Base-by-base conservation (phyloP, 2,329 filamentous ascomycete species). In the Fusarium setosum region DNA sequence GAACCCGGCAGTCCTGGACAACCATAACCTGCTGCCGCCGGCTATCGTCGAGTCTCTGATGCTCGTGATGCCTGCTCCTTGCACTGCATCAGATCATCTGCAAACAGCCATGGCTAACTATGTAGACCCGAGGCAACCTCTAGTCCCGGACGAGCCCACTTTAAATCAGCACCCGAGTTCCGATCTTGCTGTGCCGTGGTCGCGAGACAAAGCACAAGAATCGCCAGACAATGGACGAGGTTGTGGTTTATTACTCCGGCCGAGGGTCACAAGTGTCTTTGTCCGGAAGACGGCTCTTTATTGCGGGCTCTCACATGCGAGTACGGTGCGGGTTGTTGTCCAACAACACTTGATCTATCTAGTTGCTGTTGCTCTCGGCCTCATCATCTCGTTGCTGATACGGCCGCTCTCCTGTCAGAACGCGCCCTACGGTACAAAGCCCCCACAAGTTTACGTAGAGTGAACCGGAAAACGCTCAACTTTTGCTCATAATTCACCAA, bases 1-100 rank as follows among this genome's bases (percentile, higher is more conserved):
- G 48, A 10, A 34, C 7, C 44, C 54, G 54, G 38, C 35, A 54
- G 64, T 54, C 59, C 40, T 20, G 34, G 11, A 20, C 18, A 15
- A n/a, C n/a, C n/a, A n/a, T n/a, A n/a, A n/a, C n/a, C n/a, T 21
- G 37, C 37, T 38, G 32, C 59, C 26, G 37, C 34, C 64, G 56
- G 64, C 32, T 62, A 47, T 56, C 54, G 35, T 44, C 42, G 41
- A 53, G 34, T 10, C 53, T n/a, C 40, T 51, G 58, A 63, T 50
- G 58, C 50, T 49, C 44, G 26, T 41, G 35, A 42, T 32, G 49
- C 20, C 15, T 34, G 21, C 12, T 42, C 17, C 13, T 20, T 34
- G 35, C n/a, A 13, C 12, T 18, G 21, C 48, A 38, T 68, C 65
- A 68, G 65, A 68, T 55, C 65, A 68, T 65, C 24, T 37, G 21